Conservation (phyloP, 192 early-diverging fungal genomes). For the Coemansia reversa region DNA sequence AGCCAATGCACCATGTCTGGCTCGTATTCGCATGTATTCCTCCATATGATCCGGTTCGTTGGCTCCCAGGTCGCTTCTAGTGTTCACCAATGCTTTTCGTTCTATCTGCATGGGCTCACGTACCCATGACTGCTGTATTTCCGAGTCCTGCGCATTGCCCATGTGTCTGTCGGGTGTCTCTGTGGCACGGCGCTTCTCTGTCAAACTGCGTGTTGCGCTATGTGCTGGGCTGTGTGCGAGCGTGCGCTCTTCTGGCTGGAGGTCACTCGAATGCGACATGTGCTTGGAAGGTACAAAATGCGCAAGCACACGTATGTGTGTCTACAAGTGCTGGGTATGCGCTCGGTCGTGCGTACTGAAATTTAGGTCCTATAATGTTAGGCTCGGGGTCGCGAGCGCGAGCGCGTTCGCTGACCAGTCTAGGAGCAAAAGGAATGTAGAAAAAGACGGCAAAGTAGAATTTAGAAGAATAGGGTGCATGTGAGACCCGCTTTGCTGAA, state of each 20-base stretch:
- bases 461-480: background rate
- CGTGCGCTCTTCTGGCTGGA: slow-evolving; percentile 19
- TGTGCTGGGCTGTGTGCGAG: slow-evolving; percentile 11
- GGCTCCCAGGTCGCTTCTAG: slow-evolving; percentile 8
- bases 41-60: slow-evolving; percentile 12
- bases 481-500: background rate
- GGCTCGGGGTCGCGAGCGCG: background rate
- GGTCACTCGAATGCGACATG: slow-evolving; percentile 39
- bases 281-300: background rate
- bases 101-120: background rate
- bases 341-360: background rate
- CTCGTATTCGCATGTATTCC: slow-evolving; percentile 21
- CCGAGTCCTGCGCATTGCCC: background rate
- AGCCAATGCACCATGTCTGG: slow-evolving; percentile 3
- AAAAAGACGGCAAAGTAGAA: background rate
- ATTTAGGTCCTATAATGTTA: background rate
- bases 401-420: background rate
- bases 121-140: slow-evolving; percentile 2
- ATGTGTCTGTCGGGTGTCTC: background rate
- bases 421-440: background rate
- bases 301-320: background rate
- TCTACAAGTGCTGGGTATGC: background rate
- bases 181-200: background rate
- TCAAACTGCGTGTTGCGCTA: slow-evolving; percentile 7
- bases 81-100: background rate